phyloP scores from a whole-genome alignment of 1,284 basidiomycete species.

The Macrocystidia cucumis region DNA sequence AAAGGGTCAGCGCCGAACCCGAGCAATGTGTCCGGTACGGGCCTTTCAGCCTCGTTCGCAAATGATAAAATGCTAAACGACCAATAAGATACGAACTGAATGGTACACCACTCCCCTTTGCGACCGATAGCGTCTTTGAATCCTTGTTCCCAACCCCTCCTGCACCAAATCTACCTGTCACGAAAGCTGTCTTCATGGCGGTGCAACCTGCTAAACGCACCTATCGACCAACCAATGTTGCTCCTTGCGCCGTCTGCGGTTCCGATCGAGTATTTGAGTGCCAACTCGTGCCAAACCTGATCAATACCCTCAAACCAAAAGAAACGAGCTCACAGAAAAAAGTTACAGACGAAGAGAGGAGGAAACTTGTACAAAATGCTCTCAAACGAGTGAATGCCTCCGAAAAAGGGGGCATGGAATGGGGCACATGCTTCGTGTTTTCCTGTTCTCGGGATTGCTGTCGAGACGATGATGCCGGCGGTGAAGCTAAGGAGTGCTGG shows the following conservation, averaged over 20 bases:
- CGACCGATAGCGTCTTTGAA: constrained; percentile 60
- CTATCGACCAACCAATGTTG: constrained; percentile 40
- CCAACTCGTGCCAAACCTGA: constrained; percentile 83
- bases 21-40: constrained; percentile 81
- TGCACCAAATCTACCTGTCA: constrained; percentile 37
- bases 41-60: constrained; percentile 16
- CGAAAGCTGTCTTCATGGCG: constrained; percentile 52
- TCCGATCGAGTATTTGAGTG: constrained; percentile 69
- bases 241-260: constrained; percentile 54
- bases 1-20: constrained; percentile 56
- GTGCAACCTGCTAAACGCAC: constrained; percentile 36
- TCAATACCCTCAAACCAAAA: constrained; percentile 51
- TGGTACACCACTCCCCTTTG: constrained; percentile 69
- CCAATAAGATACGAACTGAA: constrained; percentile 68
- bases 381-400: constrained; percentile 35
- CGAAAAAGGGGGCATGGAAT: constrained; percentile 60
- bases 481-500: constrained; percentile 47
- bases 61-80: constrained; percentile 4
- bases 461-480: constrained; percentile 29
- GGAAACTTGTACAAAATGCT: constrained; percentile 42
- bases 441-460: constrained; percentile 72
- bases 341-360: constrained; percentile 51
- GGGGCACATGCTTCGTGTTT: constrained; percentile 80
- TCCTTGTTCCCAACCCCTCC: constrained; percentile 56
- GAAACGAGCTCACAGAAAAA: constrained; percentile 20